Evolutionary conservation across 768 basidiomycete genomes (phyloP).

Genomic region (Tylopilus sp.): DNA sequence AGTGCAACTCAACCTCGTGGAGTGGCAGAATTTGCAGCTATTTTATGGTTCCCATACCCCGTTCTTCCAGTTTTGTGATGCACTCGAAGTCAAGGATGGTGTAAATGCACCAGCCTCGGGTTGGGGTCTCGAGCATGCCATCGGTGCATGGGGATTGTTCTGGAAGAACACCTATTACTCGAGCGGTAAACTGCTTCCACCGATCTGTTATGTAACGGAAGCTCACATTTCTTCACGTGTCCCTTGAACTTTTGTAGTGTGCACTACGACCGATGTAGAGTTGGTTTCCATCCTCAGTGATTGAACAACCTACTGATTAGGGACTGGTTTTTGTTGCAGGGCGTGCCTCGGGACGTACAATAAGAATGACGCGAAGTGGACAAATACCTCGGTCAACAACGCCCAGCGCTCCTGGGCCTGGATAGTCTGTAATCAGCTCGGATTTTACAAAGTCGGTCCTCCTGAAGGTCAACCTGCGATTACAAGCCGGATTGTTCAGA

Average conservation of each 20-base stretch:
- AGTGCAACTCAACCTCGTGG: too few species aligned
- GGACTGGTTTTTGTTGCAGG: constrained; percentile 35
- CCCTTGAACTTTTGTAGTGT: too few species aligned
- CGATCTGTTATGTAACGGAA: too few species aligned
- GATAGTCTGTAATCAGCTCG: constrained; percentile 74
- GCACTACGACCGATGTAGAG: too few species aligned
- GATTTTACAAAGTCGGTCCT: constrained; percentile 43
- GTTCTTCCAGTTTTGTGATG: constrained; percentile 41
- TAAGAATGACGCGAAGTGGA: constrained; percentile 42
- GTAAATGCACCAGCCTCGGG: constrained; percentile 43
- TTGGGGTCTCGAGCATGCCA: constrained; percentile 57
- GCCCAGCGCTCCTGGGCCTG: constrained; percentile 62
- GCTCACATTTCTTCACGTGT: too few species aligned
- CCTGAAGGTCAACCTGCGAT: constrained; percentile 33
- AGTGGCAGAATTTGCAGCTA: constrained; percentile 28
- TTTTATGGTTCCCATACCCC: constrained; percentile 36
- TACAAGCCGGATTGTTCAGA: constrained; percentile 32
- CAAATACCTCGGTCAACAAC: constrained; percentile 52
- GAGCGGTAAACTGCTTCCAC: too few species aligned
- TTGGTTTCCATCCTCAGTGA: too few species aligned
- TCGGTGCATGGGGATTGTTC: constrained; percentile 18
- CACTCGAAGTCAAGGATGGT: constrained; percentile 37
- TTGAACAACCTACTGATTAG: too few species aligned
- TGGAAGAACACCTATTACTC: too few species aligned
- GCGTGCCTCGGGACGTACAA: constrained; percentile 26